Conservation (phyloP, 768 basidiomycete species). For the Psilocybe tampanensis region DNA sequence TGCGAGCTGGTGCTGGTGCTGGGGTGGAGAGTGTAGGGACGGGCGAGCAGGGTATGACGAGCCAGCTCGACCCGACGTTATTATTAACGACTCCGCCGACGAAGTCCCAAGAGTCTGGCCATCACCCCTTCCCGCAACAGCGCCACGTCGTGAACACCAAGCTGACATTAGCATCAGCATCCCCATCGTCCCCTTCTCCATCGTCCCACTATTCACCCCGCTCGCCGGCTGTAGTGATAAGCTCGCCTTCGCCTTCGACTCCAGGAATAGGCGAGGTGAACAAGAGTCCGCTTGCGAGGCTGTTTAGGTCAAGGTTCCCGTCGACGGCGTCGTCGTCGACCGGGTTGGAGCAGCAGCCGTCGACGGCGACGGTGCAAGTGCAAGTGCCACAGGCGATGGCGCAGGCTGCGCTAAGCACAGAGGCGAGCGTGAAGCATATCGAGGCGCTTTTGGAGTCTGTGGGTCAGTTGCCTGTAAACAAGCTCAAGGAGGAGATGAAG, state of each 20-base stretch:
- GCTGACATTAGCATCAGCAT: too few relatives aligned
- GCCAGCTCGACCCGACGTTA: too few relatives aligned
- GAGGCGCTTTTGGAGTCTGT: constrained; percentile 68
- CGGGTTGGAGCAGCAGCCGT: not conserved
- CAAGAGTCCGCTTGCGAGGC: constrained; percentile 49
- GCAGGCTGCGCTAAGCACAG: constrained; percentile 34
- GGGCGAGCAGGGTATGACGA: not conserved
- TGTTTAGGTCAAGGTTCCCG: constrained; percentile 37
- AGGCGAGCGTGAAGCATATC: constrained; percentile 52
- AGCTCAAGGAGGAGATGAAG: constrained; percentile 79
- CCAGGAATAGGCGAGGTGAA: not conserved
- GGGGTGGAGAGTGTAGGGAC: not conserved
- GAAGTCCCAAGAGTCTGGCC: too few relatives aligned
- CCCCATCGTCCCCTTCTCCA: too few relatives aligned
- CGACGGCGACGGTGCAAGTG: constrained; percentile 1
- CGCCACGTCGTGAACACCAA: too few relatives aligned
- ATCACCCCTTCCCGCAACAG: too few relatives aligned
- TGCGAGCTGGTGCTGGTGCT: not conserved
- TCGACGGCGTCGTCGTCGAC: not conserved
- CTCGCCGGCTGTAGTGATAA: too few relatives aligned
- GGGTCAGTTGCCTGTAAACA: constrained; percentile 61
- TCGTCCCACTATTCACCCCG: too few relatives aligned
- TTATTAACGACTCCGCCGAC: too few relatives aligned
- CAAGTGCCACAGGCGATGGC: constrained; percentile 16
- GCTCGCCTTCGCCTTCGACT: too few relatives aligned